Conservation (phyloP, 192 early-diverging fungal species). For the Cladochytrium replicatum region DNA sequence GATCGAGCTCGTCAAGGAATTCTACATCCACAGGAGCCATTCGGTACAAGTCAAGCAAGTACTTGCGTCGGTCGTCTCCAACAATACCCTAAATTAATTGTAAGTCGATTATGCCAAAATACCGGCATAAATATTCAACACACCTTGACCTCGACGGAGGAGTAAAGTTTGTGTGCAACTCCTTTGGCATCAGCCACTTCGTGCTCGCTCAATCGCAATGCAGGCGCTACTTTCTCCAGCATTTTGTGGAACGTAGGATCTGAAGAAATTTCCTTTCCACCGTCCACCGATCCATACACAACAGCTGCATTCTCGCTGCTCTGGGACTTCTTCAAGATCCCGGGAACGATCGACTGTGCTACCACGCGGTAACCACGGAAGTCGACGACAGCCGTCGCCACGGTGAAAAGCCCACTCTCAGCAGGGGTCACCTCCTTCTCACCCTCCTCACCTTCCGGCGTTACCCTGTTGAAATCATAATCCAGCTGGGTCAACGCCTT, state of each 20-base stretch:
- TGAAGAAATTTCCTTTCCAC: constrained; percentile 56
- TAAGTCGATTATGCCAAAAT: not conserved
- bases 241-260: constrained; percentile 69
- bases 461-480: too few relatives aligned
- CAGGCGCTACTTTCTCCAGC: constrained; percentile 59
- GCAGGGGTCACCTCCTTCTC: too few relatives aligned
- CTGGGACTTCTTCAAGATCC: constrained; percentile 42
- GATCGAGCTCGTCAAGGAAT: constrained; percentile 74
- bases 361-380: constrained; percentile 85
- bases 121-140: constrained; percentile 5
- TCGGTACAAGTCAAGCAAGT: constrained; percentile 88
- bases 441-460: too few relatives aligned
- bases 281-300: constrained; percentile 84
- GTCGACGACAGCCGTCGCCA: constrained; percentile 86
- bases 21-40: constrained; percentile 82
- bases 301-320: too few relatives aligned
- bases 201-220: constrained; percentile 74
- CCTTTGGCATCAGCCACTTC: constrained; percentile 60
- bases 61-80: constrained; percentile 81
- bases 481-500: constrained; percentile 62
- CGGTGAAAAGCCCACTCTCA: constrained; percentile 80
- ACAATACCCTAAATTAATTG: constrained; percentile 50
- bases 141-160: constrained; percentile 79
- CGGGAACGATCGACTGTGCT: constrained; percentile 89
- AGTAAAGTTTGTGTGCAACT: constrained; percentile 52